Evolutionary conservation across 2,329 filamentous ascomycete genomes (phyloP).

Genomic region (Aspergillus calidoustus): DNA sequence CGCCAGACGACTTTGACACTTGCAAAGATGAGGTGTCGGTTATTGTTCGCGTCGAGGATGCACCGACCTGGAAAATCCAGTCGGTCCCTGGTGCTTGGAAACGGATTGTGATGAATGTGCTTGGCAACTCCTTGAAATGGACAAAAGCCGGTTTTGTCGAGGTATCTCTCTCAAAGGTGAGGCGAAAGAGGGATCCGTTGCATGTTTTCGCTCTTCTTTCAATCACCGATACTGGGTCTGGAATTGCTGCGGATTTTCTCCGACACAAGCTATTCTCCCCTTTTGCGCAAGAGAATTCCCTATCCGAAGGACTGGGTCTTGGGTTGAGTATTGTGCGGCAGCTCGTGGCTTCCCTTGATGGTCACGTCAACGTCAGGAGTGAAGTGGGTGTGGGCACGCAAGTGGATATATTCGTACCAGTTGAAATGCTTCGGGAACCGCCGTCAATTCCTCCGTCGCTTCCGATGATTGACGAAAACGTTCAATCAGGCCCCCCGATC

Average conservation of each 20-base stretch:
- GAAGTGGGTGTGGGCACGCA: conserved; percentile 29
- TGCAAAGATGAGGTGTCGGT: conserved; percentile 21
- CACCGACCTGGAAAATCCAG: conserved; percentile 29
- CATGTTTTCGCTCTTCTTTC: conserved; percentile 38
- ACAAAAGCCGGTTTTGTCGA: conserved; percentile 31
- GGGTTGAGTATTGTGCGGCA: conserved; percentile 64
- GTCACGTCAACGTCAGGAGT: conserved; percentile 58
- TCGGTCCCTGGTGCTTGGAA: conserved; percentile 30
- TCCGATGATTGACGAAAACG: not conserved
- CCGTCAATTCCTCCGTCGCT: not conserved
- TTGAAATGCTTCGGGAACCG: conserved; percentile 7
- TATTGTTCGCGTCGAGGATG: conserved; percentile 22
- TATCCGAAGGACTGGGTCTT: conserved; percentile 64
- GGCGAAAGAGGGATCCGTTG: conserved; percentile 15
- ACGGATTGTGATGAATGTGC: conserved; percentile 38
- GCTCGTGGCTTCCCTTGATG: conserved; percentile 61
- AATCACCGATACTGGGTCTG: conserved; percentile 65
- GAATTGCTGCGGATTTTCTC: conserved; percentile 65
- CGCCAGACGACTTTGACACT: not conserved
- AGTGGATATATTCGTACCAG: conserved; percentile 32
- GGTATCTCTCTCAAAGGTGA: conserved; percentile 24
- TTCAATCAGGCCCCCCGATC: not conserved
- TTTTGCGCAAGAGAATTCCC: conserved; percentile 63
- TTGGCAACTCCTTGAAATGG: conserved; percentile 39
- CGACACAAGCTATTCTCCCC: conserved; percentile 62